phyloP scores from a whole-genome alignment of 345 rosid genomes.

The Alliaria petiolata region DNA sequence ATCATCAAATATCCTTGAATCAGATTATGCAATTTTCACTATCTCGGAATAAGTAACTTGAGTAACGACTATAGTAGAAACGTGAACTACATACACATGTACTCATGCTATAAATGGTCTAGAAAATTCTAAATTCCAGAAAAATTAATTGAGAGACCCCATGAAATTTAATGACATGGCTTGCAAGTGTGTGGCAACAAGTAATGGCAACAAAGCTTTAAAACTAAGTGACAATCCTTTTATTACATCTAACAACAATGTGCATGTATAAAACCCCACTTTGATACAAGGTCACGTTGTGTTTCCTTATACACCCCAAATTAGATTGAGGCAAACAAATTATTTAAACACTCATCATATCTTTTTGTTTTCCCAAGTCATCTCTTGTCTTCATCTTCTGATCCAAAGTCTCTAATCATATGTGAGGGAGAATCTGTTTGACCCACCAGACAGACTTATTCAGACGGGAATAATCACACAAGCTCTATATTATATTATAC shows the following conservation, averaged over 20 bases:
- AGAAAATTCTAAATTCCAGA: neutral
- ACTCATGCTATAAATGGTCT: constrained; percentile 2
- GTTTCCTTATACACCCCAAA: constrained; percentile 7
- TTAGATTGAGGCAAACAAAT: constrained; percentile 18
- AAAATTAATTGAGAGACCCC: neutral
- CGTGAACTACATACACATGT: neutral
- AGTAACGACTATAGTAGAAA: neutral
- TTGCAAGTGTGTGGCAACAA: constrained; percentile 16
- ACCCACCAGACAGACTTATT: constrained; percentile 30
- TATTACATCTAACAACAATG: constrained; percentile 1
- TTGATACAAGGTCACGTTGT: constrained; percentile 11
- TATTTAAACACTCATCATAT: neutral
- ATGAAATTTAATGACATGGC: constrained; percentile 16
- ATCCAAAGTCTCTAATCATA: constrained; percentile 24
- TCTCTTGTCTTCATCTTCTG: constrained; percentile 48
- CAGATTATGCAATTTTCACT: neutral
- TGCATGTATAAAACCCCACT: constrained; percentile 11
- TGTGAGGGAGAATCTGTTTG: constrained; percentile 48
- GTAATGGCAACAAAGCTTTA: constrained; percentile 23
- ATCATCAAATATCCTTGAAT: neutral
- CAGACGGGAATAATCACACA: constrained; percentile 19
- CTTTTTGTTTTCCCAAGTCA: constrained; percentile 33
- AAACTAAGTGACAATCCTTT: neutral
- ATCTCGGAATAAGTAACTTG: neutral
- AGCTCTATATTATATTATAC: constrained; percentile 16